Base-by-base conservation (phyloP, 768 basidiomycete species). In the Infundibulicybe gibba region DNA sequence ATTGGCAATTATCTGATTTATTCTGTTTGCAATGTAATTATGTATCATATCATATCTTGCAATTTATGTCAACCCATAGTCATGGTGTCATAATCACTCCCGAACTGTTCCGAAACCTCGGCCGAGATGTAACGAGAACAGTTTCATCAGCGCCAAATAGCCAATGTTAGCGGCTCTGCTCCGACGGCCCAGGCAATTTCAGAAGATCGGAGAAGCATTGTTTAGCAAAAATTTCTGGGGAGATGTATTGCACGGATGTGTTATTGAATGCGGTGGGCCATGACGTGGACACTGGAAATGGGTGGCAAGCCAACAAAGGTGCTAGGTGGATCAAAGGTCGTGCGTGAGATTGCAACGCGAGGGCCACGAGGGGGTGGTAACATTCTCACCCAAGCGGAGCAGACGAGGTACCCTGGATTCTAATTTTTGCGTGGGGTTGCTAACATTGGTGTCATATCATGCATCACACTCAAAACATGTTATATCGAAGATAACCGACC, bases 261-360 rank as follows among this genome's bases (percentile, higher is more conserved):
- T 76, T 84, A 57, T 80, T 86, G 69, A 89, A 89, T 14, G 85
- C 85, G 15, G 77, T 75, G 15, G 81, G 75, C 65, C 74, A 80
- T 5, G 63, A 49, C 17, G 51, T 49, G n/a, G 75, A 77, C 32
- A 62, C 51, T 51, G 81, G 83, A 42, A 89, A 67, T 12, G 74
- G 63, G 9, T 59, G 63, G 54, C 65, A 72, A 38, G 69, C 65
- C 40, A 87, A 58, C 48, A 71, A 59, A 32, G 78, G 77, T 9
- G 68, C 83, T 87, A 25, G 8, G 25, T 25, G 25, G 52, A 40
- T 46, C 19, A 20, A 46, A 50, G 44, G 49, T 19, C 32, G 40
- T 19, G 20, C 45, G 51, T 51, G 49, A 54, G 49, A 48, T 48
- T 46, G 35, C 37, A 32, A 51, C 32, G 43, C 34, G 41, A 32